Percentiles rank a stretch among this genome's conserved stretches.
Evolutionary conservation across 768 basidiomycete species (phyloP).

Genomic region (Sporobolomyces roseus): DNA sequence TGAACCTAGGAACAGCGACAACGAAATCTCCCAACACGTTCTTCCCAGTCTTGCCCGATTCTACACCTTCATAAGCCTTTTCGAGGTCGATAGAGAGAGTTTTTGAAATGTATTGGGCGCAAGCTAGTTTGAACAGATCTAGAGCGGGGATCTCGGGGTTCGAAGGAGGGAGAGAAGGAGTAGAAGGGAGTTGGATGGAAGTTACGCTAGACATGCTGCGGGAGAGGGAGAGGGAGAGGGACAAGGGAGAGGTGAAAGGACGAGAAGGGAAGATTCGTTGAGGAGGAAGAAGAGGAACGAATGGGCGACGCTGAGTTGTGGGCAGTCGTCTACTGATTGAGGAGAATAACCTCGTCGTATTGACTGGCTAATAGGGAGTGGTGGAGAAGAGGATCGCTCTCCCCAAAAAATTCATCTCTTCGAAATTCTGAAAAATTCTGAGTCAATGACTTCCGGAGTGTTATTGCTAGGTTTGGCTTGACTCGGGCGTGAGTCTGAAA

Average conservation of each 20-base stretch:
- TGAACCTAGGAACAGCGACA: constrained; percentile 84
- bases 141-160: constrained; percentile 61
- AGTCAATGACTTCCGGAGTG: too few species aligned
- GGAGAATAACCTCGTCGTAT: too few species aligned
- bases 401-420: too few species aligned
- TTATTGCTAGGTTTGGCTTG: too few species aligned
- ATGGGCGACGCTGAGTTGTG: background rate
- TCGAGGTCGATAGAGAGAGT: constrained; percentile 53
- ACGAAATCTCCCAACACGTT: constrained; percentile 67
- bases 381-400: too few species aligned
- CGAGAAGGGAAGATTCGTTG: background rate
- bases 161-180: constrained; percentile 11
- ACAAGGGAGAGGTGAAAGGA: too few species aligned
- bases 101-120: constrained; percentile 65
- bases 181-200: constrained; percentile 19
- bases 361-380: too few species aligned
- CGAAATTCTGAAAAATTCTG: too few species aligned
- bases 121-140: constrained; percentile 75
- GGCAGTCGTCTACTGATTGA: background rate
- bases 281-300: background rate
- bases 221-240: background rate
- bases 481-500: too few species aligned
- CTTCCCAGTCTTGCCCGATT: constrained; percentile 82
- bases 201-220: constrained; percentile 23
- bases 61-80: constrained; percentile 76